phyloP scores from a whole-genome alignment of 225 moss, liverwort and hornwort genomes.

The Bryum argenteum region DNA sequence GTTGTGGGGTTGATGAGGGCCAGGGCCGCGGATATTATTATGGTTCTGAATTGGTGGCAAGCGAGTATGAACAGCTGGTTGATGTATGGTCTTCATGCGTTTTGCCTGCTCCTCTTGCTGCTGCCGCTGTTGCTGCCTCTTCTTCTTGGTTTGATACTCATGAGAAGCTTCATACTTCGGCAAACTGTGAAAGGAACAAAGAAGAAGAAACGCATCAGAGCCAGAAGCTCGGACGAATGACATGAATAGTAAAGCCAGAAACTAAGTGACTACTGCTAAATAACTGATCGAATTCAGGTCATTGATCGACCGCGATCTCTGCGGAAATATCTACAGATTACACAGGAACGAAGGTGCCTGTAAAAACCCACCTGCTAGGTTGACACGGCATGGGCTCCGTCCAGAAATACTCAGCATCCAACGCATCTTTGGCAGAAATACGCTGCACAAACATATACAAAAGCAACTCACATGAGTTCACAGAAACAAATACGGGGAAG shows the following conservation, averaged over 20 bases:
- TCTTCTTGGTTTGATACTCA: slow-evolving; percentile 93
- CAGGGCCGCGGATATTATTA: slow-evolving; percentile 63
- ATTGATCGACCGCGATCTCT: slow-evolving; percentile 1
- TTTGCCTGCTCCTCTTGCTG: slow-evolving; percentile 86
- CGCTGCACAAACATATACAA: slow-evolving; percentile 55
- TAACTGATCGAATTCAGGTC: no score
- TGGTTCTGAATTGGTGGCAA: slow-evolving; percentile 59
- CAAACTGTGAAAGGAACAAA: slow-evolving; percentile 48
- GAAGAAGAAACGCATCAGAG: background rate
- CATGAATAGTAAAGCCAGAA: background rate
- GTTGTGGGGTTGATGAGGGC: slow-evolving; percentile 71
- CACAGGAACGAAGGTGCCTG: background rate
- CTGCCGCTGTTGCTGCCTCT: slow-evolving; percentile 82
- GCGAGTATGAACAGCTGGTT: slow-evolving; percentile 72
- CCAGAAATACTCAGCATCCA: slow-evolving; percentile 98
- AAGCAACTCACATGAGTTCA: background rate
- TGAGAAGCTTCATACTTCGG: slow-evolving; percentile 91
- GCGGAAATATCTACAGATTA: background rate
- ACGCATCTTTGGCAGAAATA: slow-evolving; percentile 83
- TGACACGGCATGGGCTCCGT: slow-evolving; percentile 81
- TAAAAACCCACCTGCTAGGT: slow-evolving; percentile 64
- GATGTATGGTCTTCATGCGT: slow-evolving; percentile 76
- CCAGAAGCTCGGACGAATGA: background rate
- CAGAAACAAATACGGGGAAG: slow-evolving; percentile 17
- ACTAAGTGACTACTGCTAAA: background rate